Percentiles rank a stretch among this genome's conserved stretches.
Conservation (phyloP, 208 protist genomes). For the Leishmania martiniquensis region DNA sequence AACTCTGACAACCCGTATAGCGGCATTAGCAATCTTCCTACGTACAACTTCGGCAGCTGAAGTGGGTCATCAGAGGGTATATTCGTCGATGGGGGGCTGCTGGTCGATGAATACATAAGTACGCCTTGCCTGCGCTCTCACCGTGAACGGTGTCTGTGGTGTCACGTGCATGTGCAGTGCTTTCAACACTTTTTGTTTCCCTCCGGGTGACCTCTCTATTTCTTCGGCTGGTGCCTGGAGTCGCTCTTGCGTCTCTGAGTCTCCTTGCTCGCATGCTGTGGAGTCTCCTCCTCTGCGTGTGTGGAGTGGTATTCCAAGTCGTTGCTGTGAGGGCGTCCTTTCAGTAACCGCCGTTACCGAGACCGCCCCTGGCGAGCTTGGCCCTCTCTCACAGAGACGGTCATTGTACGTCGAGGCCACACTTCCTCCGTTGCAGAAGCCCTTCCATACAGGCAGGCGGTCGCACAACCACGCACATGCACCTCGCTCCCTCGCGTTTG, state of each 20-base stretch:
- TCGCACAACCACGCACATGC: not conserved
- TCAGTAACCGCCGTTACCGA: not conserved
- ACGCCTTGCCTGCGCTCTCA: not conserved
- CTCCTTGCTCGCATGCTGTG: not conserved
- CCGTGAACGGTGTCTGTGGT: not conserved
- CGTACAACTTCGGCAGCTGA: slow-evolving; percentile 80
- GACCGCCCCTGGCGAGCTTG: not conserved
- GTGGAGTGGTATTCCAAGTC: not conserved
- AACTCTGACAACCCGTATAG: slow-evolving; percentile 23
- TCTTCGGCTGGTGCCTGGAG: not conserved
- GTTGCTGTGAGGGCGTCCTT: not conserved
- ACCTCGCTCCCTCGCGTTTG: not conserved
- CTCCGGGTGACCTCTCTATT: not conserved
- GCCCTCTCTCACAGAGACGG: not conserved
- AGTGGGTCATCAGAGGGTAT: not conserved
- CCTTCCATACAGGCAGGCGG: not conserved
- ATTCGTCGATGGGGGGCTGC: not conserved
- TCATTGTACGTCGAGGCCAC: not conserved
- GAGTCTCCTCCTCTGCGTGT: not conserved
- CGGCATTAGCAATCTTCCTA: slow-evolving; percentile 41
- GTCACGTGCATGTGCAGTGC: not conserved
- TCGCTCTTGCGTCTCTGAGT: not conserved
- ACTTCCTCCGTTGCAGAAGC: not conserved
- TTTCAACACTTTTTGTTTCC: not conserved
- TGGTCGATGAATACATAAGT: not conserved